These are phyloP conservation scores for Penicillium atrosanguineum DNA, from an alignment of 495 filamentous ascomycete genomes.

Conservation along the genomic window DNA sequence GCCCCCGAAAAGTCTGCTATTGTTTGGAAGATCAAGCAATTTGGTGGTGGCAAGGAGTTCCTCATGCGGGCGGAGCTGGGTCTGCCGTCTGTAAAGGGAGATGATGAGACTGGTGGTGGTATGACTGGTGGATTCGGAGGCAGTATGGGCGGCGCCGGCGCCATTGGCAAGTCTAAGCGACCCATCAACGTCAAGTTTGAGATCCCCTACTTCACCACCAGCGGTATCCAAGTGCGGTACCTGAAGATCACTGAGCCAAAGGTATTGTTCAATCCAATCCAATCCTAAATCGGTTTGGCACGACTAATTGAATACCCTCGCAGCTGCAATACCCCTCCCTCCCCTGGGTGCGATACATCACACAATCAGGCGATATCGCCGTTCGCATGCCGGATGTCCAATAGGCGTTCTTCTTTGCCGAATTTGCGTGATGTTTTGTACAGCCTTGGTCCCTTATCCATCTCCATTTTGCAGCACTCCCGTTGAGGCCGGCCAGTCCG, in stretches of 20 bases:
- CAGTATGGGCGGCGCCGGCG: conserved; percentile 75
- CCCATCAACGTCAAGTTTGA: conserved; percentile 99
- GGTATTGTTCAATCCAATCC: conserved; percentile 60
- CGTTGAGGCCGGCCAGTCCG: conserved; percentile 34
- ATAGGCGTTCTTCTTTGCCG: conserved; percentile 29
- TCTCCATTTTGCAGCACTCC: conserved; percentile 16
- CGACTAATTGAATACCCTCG: background rate
- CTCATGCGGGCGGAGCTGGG: conserved; percentile 99
- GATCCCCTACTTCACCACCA: conserved; percentile 99
- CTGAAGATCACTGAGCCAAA: conserved; percentile 99
- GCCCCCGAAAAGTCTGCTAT: conserved; percentile 97
- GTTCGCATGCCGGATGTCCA: conserved; percentile 86
- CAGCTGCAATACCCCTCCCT: conserved; percentile 97
- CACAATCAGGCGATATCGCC: conserved; percentile 92
- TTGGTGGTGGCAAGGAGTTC: conserved; percentile 97
- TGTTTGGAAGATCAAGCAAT: conserved; percentile 99
- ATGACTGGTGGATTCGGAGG: conserved; percentile 97
- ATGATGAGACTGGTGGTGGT: conserved; percentile 92
- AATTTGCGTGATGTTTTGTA: conserved; percentile 25
- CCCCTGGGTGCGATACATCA: conserved; percentile 98
- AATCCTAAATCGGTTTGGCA: background rate
- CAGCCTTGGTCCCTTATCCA: conserved; percentile 21
- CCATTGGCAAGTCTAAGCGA: conserved; percentile 79
- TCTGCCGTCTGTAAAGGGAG: conserved; percentile 89
- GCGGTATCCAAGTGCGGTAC: conserved; percentile 96